Evolutionary conservation across 495 filamentous ascomycete species (phyloP).

Genomic region (Annulohypoxylon bovei): DNA sequence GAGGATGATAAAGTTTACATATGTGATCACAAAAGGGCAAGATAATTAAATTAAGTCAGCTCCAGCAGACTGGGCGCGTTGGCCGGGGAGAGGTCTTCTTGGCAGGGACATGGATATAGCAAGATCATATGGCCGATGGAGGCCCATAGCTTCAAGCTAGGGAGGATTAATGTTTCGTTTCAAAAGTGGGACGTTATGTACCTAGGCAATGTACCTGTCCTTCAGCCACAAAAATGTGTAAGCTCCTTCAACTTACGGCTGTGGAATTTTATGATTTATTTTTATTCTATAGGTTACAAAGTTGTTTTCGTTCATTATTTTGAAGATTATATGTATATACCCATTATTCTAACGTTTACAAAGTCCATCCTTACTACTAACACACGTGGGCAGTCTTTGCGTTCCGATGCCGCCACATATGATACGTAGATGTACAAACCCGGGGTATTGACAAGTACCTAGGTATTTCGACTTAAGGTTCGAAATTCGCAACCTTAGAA

Average conservation of each 20-base stretch:
- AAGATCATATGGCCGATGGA: slow-evolving; percentile 18
- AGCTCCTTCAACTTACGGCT: too few species aligned
- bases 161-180: slow-evolving; percentile 14
- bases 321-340: neutral
- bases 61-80: slow-evolving; percentile 28
- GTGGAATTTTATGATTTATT: neutral
- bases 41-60: slow-evolving; percentile 29
- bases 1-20: slow-evolving; percentile 13
- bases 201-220: neutral
- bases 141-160: slow-evolving; percentile 24
- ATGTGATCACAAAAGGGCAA: slow-evolving; percentile 13
- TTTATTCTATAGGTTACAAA: neutral
- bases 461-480: neutral
- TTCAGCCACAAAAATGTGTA: slow-evolving; percentile 1
- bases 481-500: neutral
- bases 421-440: neutral
- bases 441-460: neutral
- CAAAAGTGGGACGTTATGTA: slow-evolving; percentile 15
- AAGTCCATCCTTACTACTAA: neutral
- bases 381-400: neutral
- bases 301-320: neutral
- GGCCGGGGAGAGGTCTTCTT: slow-evolving; percentile 17
- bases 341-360: neutral
- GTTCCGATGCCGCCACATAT: neutral
- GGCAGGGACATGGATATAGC: slow-evolving; percentile 9